phyloP scores from a whole-genome alignment of 306 rosid species.

The Cicer bijugum region DNA sequence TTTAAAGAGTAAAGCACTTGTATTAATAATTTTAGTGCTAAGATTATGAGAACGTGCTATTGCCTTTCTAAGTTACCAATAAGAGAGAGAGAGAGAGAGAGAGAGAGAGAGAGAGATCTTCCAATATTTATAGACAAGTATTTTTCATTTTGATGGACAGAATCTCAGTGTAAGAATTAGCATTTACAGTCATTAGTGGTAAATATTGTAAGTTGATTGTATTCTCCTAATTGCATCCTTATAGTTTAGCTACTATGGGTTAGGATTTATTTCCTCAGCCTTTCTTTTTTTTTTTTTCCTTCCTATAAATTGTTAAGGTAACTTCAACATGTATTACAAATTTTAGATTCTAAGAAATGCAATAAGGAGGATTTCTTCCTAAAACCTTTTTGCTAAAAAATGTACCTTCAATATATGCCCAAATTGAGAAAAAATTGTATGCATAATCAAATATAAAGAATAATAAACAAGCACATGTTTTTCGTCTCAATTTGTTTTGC shows the following conservation, averaged over 20 bases:
- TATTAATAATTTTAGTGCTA: slow-evolving; percentile 11
- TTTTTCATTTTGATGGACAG: background rate
- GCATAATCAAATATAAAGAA: slow-evolving; percentile 30
- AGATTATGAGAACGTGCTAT: slow-evolving; percentile 12
- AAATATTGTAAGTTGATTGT: background rate
- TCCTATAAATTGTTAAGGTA: background rate
- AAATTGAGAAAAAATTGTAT: background rate
- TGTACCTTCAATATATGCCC: slow-evolving; percentile 4
- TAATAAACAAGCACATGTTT: slow-evolving; percentile 28
- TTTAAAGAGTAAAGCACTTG: slow-evolving; percentile 11
- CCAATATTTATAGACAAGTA: slow-evolving; percentile 12
- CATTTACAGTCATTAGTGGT: background rate
- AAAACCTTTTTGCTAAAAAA: background rate
- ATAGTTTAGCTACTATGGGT: background rate
- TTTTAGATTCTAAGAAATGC: slow-evolving; percentile 4
- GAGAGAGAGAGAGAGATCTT: background rate
- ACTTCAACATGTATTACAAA: background rate
- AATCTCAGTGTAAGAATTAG: background rate
- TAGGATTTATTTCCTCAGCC: background rate
- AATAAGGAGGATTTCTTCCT: slow-evolving; percentile 7
- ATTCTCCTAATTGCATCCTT: background rate
- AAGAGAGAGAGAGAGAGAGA: background rate
- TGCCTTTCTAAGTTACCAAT: slow-evolving; percentile 30
- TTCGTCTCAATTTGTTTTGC: background rate
- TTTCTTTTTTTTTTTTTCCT: background rate